Evolutionary conservation across 768 basidiomycete species (phyloP).

Genomic region (Solioccasus polychromus): DNA sequence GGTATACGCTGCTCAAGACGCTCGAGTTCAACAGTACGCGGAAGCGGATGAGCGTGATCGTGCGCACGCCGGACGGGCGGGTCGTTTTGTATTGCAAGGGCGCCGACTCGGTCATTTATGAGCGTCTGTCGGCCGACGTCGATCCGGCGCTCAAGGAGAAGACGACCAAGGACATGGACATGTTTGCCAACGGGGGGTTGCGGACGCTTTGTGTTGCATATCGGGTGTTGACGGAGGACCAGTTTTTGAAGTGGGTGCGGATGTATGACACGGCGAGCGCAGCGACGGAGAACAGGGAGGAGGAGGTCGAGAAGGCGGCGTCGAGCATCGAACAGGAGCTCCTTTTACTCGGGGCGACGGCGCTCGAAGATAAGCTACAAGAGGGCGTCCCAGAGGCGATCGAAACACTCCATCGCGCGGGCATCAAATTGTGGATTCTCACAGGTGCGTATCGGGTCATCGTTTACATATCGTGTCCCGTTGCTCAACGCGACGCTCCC

Average conservation of each 20-base stretch:
- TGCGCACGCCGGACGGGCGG: conserved; percentile 79
- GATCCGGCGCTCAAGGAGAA: conserved; percentile 70
- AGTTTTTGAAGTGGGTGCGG: conserved; percentile 79
- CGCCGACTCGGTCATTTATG: conserved; percentile 95
- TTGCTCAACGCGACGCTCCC: too few species aligned
- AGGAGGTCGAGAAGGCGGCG: conserved; percentile 86
- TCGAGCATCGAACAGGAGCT: conserved; percentile 81
- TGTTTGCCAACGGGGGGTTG: conserved; percentile 89
- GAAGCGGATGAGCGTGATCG: conserved; percentile 93
- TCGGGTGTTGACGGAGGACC: conserved; percentile 73
- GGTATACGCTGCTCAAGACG: conserved; percentile 72
- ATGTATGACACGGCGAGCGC: conserved; percentile 81
- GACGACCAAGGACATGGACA: conserved; percentile 86
- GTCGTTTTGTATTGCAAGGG: conserved; percentile 92
- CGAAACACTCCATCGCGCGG: conserved; percentile 84
- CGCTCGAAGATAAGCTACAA: conserved; percentile 95
- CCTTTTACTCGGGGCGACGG: conserved; percentile 89
- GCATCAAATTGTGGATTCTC: conserved; percentile 97
- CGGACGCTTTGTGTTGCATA: conserved; percentile 90
- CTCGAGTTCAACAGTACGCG: conserved; percentile 94
- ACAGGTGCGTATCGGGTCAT: conserved; percentile 76
- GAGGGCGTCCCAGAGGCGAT: conserved; percentile 97
- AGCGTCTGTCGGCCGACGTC: conserved; percentile 74
- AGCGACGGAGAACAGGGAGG: conserved; percentile 77
- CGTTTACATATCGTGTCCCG: too few species aligned